Evolutionary conservation across 2,329 filamentous ascomycete species (phyloP), one percentile per base, ranked within the genome.

Genomic region (Ophiostoma sp.): DNA sequence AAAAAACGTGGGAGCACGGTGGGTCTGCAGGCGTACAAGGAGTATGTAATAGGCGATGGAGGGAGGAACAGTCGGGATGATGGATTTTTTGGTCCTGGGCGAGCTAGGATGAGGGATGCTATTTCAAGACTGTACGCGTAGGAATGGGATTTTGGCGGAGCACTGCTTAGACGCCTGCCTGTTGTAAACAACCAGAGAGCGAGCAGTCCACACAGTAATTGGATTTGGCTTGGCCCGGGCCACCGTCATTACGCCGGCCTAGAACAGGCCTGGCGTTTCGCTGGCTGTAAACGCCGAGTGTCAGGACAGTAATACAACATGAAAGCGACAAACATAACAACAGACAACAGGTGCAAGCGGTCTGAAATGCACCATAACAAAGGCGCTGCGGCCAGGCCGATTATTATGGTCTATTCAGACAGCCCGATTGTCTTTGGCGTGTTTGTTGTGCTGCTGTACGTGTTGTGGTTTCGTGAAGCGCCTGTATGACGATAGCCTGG

Each of bases 401-500:
- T 12, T 12, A 18, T 14, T 27, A 55, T 18, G 18, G 49, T 55
- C 49, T 8, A 55, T 55, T n/a, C 16, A 41, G 12, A 42, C 38
- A n/a, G 16, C 2, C 58, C n/a, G 38, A 3, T 7, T 18, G 4
- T 41, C 40, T 63, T n/a, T 62, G 58, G 18, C 27, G 2, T 8
- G 18, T 27, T 14, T 41, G 38, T 40, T 63, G 16, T 42, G n/a
- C 16, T 63, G 16, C 42, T 42, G 36, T 36, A 11, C 36, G 11
- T 62, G 27, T 40, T 40, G 27, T 11, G 40, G 60, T 63, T 63
- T 63, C 60, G 60, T 18, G 60, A 63, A n/a, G 40, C 60, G 60
- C 60, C 60, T 63, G 40, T 16, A 63, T 27, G 27, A 27, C 27
- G 27, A 27, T 27, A 27, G 27, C 27, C 27, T 27, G 27, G 27